These are phyloP conservation scores for Pterulicium gracile DNA, from an alignment of 1,284 basidiomycete species.

Conservation along the genomic window DNA sequence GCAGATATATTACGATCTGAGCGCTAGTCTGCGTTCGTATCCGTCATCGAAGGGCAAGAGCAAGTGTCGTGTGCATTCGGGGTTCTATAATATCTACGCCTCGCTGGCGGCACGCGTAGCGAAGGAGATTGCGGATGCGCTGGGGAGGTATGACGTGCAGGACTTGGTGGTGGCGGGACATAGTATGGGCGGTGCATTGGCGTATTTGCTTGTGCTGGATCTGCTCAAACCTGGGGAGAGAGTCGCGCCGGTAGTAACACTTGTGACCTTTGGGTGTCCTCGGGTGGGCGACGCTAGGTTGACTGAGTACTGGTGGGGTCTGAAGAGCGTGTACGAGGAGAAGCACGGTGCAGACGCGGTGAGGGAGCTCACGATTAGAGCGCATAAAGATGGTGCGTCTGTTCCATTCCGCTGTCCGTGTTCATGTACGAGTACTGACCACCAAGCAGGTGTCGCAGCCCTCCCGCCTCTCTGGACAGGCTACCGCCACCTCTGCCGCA, in stretches of 20 bases:
- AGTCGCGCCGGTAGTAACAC: conserved; percentile 13
- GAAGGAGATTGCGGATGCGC: conserved; percentile 14
- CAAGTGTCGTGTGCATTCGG: not conserved
- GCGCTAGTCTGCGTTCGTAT: not conserved
- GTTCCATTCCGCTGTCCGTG: no score
- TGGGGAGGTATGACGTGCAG: conserved; percentile 14
- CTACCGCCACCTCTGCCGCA: conserved; percentile 19
- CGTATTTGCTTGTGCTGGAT: conserved; percentile 22
- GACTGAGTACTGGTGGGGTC: conserved; percentile 15
- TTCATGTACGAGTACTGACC: no score
- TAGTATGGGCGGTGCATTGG: conserved; percentile 21
- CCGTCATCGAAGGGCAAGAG: not conserved
- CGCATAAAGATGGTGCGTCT: conserved; percentile 23
- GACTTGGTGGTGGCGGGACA: conserved; percentile 20
- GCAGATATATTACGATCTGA: not conserved
- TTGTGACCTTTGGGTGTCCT: conserved; percentile 22
- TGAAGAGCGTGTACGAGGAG: conserved; percentile 11
- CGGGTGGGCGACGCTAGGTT: conserved; percentile 20
- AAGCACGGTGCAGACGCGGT: conserved; percentile 14
- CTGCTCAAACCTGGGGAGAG: conserved; percentile 12
- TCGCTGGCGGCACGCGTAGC: not conserved
- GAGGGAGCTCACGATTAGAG: conserved; percentile 20
- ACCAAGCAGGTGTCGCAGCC: conserved; percentile 21
- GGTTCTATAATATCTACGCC: not conserved
- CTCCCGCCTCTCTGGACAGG: conserved; percentile 22